A percentile compares a stretch with the other conserved stretches of the same genome.
Evolutionary conservation across 1,284 basidiomycete genomes (phyloP).

Genomic region (Irpex sp.): DNA sequence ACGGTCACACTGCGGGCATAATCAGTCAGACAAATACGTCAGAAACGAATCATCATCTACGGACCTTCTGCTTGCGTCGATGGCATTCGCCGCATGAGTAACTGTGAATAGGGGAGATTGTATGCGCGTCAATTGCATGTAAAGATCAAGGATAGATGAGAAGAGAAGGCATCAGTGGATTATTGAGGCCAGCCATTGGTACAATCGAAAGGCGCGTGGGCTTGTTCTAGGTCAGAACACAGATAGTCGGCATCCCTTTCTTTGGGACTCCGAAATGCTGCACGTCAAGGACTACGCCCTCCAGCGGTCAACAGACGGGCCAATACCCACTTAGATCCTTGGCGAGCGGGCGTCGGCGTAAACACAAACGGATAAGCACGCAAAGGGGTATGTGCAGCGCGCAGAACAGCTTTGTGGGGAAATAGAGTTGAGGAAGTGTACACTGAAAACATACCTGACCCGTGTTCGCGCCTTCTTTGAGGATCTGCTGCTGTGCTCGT

Average conservation of each 20-base stretch:
- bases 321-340: background rate
- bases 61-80: constrained; percentile 78
- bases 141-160: background rate
- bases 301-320: background rate
- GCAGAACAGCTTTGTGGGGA: no score
- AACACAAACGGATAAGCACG: background rate
- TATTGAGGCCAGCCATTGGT: no score
- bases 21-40: constrained; percentile 2
- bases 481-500: constrained; percentile 37
- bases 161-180: no score
- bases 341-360: background rate
- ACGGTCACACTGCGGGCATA: constrained; percentile 62
- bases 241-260: no score
- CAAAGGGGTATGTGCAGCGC: background rate
- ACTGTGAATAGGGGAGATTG: constrained; percentile 34
- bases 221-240: no score
- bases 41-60: constrained; percentile 18
- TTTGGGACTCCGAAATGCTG: background rate
- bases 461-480: constrained; percentile 71
- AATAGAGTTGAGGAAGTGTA: background rate
- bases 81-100: constrained; percentile 87
- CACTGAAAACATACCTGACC: constrained; percentile 53
- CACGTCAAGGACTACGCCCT: background rate
- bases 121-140: background rate
- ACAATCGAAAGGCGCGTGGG: background rate